Base-by-base conservation (phyloP, 2,329 filamentous ascomycete genomes). In the Curvularia eragrostidis region DNA sequence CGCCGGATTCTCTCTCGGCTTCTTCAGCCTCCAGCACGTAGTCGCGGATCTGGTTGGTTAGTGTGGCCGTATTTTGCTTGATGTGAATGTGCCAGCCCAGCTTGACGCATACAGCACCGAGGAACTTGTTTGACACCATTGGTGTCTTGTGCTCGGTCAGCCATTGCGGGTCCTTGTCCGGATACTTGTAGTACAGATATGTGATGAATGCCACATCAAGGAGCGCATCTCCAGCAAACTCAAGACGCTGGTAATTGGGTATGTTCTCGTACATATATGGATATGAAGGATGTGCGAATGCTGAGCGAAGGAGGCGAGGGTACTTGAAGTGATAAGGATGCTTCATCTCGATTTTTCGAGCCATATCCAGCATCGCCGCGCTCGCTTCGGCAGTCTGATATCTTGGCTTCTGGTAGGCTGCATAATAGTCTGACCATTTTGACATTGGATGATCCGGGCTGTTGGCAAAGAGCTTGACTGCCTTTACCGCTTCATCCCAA, bases 71-170 rank as follows among this genome's bases (percentile, higher is more conserved):
- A 56, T 79, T 79, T 54, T 81, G 79, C 3, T 82, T 84, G 15
- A 98, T 78, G 71, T 94, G 88, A 48, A 82, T 85, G 71, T 97
- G 88, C 54, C 98, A 89, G 0, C 85, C 89, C 0, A 98, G 84
- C 47, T 86, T 84, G 3, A 96, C 91, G 58, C 90, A 90, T 3
- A 98, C 81, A 18, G 88, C 91, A 1, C 91, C 92, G 1, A 97
- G 83, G 71, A 98, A 99, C 59, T 93, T 93, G 79, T 99, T 99
- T 52, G 91, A 95, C 0, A 95, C 93, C 91, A 99, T 97, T n/a
- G 93, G 92, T 88, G 96, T 97, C 79, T 98, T 98, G 82, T 98
- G 94, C 77, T 98, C 95, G 0, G 95, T 98, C 58, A 99, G 82
- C 94, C 94, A 98, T 74, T 98, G 93, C 0, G 95, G 94, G 69